These are phyloP conservation scores for Fusarium pininemorale DNA, from an alignment of 2,329 filamentous ascomycete species.

Conservation along the genomic window DNA sequence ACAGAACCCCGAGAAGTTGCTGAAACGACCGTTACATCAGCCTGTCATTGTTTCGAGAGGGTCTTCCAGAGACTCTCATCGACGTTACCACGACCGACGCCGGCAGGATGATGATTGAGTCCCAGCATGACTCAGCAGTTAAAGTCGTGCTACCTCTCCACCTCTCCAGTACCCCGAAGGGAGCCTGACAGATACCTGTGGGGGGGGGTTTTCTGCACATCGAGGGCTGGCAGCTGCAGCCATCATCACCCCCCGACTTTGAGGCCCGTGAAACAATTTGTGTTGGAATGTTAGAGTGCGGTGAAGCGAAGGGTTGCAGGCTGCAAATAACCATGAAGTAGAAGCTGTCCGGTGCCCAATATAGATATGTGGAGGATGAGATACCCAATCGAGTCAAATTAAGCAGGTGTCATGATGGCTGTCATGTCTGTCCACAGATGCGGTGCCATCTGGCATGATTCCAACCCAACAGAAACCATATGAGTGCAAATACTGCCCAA, in stretches of 20 bases:
- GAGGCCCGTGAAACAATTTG: slow-evolving; percentile 26
- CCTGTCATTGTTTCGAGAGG: slow-evolving; percentile 58
- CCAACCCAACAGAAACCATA: slow-evolving; percentile 36
- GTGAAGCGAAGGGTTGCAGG: slow-evolving; percentile 33
- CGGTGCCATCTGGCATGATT: slow-evolving; percentile 57
- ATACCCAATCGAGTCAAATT: slow-evolving; percentile 41
- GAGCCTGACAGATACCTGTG: not conserved
- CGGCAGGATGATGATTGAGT: slow-evolving; percentile 39
- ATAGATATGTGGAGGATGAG: slow-evolving; percentile 37
- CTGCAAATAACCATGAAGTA: slow-evolving; percentile 27
- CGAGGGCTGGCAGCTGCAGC: slow-evolving; percentile 5
- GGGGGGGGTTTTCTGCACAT: slow-evolving; percentile 1
- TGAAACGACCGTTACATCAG: slow-evolving; percentile 67
- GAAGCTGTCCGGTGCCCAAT: slow-evolving; percentile 29
- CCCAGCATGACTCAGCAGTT: slow-evolving; percentile 4
- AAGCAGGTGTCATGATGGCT: slow-evolving; percentile 32
- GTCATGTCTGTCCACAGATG: slow-evolving; percentile 53
- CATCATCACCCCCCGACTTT: slow-evolving; percentile 5
- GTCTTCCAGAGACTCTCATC: slow-evolving; percentile 38
- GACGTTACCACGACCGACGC: slow-evolving; percentile 41
- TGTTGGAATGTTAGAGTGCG: slow-evolving; percentile 24
- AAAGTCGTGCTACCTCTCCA: slow-evolving; percentile 1
- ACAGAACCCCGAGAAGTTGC: slow-evolving; percentile 56
- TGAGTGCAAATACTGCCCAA: slow-evolving; percentile 36
- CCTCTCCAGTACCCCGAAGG: slow-evolving; percentile 5